A percentile compares a stretch with the other conserved stretches of the same genome.
These are phyloP conservation scores for Musa schizocarpa DNA, from an alignment of 176 grass and related monocot genomes.

Conservation along the genomic window DNA sequence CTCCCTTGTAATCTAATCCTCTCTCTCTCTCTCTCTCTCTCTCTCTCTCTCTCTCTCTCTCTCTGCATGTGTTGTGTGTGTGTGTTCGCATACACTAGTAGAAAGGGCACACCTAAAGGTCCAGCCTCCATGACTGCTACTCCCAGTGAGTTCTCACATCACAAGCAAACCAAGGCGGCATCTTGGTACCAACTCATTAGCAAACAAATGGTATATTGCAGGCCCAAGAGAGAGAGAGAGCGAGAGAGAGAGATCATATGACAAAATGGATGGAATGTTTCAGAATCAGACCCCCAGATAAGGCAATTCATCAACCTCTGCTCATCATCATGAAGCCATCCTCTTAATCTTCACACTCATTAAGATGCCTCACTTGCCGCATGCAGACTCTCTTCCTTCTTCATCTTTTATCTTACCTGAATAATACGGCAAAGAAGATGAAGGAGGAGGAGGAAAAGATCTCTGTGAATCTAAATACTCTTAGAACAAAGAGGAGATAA, in stretches of 20 bases:
- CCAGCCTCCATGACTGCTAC: background rate
- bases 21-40: constrained; percentile 2
- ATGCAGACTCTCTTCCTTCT: constrained; percentile 32
- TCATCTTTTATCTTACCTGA: constrained; percentile 11
- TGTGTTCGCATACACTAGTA: background rate
- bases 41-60: constrained; percentile 5
- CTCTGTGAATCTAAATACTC: constrained; percentile 28
- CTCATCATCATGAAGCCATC: too few species aligned
- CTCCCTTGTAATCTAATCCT: background rate
- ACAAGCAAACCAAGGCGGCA: constrained; percentile 34
- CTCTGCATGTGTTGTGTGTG: constrained; percentile 1
- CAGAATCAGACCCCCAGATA: constrained; percentile 34
- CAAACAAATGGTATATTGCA: constrained; percentile 92
- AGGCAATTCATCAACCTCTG: constrained; percentile 24
- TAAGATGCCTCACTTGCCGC: constrained; percentile 42
- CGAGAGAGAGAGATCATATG: constrained; percentile 20
- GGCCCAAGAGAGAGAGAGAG: constrained; percentile 19
- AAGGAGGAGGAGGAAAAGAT: constrained; percentile 29
- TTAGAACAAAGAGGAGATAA: background rate
- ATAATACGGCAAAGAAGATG: background rate
- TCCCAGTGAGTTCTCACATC: constrained; percentile 94
- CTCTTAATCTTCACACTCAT: constrained; percentile 21
- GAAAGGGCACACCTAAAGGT: constrained; percentile 10
- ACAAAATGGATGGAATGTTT: constrained; percentile 71
- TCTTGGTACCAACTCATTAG: constrained; percentile 64